Evolutionary conservation across 768 basidiomycete species (phyloP).

Genomic region (Termitomyces sp.): DNA sequence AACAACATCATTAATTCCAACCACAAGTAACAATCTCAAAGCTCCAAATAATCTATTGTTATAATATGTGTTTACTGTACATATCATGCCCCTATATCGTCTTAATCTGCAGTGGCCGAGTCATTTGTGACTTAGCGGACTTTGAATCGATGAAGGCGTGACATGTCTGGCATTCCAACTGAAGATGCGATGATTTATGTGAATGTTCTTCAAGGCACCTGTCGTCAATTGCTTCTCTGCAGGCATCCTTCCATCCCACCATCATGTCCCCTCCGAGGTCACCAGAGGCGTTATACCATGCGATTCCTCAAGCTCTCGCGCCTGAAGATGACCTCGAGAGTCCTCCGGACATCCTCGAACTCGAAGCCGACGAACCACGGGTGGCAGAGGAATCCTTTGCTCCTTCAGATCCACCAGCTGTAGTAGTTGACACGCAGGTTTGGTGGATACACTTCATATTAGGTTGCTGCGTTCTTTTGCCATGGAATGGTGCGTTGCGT

Average conservation of each 20-base stretch:
- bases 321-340: slow-evolving; percentile 21
- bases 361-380: slow-evolving; percentile 25
- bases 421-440: slow-evolving; percentile 28
- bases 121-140: too few relatives aligned
- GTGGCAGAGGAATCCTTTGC: slow-evolving; percentile 11
- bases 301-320: slow-evolving; percentile 33
- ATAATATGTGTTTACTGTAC: too few relatives aligned
- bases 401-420: slow-evolving; percentile 21
- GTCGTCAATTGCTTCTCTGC: not conserved
- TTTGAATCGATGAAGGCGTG: too few relatives aligned
- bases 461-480: slow-evolving; percentile 70
- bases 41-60: too few relatives aligned
- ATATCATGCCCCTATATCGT: too few relatives aligned
- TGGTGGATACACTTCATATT: slow-evolving; percentile 53
- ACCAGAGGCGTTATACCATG: slow-evolving; percentile 35
- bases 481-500: slow-evolving; percentile 75
- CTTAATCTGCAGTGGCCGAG: too few relatives aligned
- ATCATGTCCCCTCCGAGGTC: slow-evolving; percentile 25
- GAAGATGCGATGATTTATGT: too few relatives aligned
- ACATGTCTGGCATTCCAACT: too few relatives aligned
- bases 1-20: too few relatives aligned
- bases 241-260: not conserved
- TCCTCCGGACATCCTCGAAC: slow-evolving; percentile 18
- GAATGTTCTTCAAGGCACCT: too few relatives aligned
- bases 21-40: too few relatives aligned